Evolutionary conservation across 306 rosid species (phyloP).

Genomic region (Vigna nakashimae): DNA sequence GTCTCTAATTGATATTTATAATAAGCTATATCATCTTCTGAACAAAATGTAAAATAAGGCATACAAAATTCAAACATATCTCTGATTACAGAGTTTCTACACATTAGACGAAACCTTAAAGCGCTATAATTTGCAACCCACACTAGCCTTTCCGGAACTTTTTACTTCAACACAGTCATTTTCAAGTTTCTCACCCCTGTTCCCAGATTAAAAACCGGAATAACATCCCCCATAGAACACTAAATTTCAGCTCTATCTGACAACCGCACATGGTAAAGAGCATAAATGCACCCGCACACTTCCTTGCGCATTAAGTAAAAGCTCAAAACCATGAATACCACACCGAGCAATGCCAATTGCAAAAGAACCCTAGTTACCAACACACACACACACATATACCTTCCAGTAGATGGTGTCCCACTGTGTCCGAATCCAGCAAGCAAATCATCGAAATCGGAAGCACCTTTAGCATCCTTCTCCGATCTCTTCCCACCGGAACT

Average conservation of each 20-base stretch:
- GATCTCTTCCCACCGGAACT: slow-evolving; percentile 51
- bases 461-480: slow-evolving; percentile 60
- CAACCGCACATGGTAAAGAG: neutral
- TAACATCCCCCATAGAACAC: neutral
- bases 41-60: neutral
- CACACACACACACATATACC: slow-evolving; percentile 54
- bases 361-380: slow-evolving; percentile 32
- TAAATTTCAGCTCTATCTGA: neutral
- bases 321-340: slow-evolving; percentile 4
- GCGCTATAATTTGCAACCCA: neutral
- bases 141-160: neutral
- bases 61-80: neutral
- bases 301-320: slow-evolving; percentile 30
- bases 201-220: slow-evolving; percentile 5
- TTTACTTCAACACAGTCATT: neutral
- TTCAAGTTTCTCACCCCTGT: neutral
- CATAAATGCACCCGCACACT: slow-evolving; percentile 20
- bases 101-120: neutral
- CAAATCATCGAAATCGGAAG: slow-evolving; percentile 74
- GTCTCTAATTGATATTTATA: slow-evolving; percentile 3
- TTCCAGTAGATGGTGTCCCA: slow-evolving; percentile 56
- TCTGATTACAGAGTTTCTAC: neutral
- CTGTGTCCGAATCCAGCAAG: slow-evolving; percentile 79
- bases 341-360: slow-evolving; percentile 41
- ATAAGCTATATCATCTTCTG: neutral